Evolutionary conservation across 1,284 basidiomycete genomes (phyloP).

Genomic region (Ustilago curta): DNA sequence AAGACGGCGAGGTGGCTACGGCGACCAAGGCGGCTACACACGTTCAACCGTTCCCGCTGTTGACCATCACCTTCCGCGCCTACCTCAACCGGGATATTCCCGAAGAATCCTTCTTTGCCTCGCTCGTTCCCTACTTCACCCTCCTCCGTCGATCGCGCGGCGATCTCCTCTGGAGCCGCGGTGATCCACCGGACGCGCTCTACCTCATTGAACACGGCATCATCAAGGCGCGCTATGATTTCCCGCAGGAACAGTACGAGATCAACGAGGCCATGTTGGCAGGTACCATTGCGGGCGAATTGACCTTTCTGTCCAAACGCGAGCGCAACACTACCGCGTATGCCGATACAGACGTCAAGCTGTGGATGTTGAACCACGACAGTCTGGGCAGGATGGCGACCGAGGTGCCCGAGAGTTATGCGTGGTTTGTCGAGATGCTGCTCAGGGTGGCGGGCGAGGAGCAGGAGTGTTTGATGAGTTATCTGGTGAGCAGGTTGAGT

Average conservation of each 20-base stretch:
- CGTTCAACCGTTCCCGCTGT: conserved; percentile 52
- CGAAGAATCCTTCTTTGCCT: conserved; percentile 68
- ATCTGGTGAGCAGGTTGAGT: conserved; percentile 64
- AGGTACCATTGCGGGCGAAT: conserved; percentile 67
- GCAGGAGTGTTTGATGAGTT: conserved; percentile 66
- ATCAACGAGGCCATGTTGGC: conserved; percentile 69
- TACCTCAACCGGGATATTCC: conserved; percentile 26
- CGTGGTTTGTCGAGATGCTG: conserved; percentile 56
- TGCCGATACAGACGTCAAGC: conserved; percentile 61
- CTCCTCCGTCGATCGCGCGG: conserved; percentile 75
- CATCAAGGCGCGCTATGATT: conserved; percentile 66
- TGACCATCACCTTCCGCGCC: conserved; percentile 59
- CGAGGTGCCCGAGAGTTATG: conserved; percentile 38
- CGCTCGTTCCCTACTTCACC: conserved; percentile 79
- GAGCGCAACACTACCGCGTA: conserved; percentile 62
- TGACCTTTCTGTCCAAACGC: conserved; percentile 60
- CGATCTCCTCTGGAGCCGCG: conserved; percentile 79
- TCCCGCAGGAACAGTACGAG: conserved; percentile 66
- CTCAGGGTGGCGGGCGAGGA: conserved; percentile 65
- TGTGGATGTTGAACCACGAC: conserved; percentile 60
- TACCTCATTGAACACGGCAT: conserved; percentile 68
- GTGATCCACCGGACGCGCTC: conserved; percentile 76
- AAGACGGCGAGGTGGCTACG: background rate
- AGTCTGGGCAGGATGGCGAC: conserved; percentile 41
- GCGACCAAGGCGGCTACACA: background rate